Percentiles rank a stretch among this genome's conserved stretches.
phyloP scores from a whole-genome alignment of 2,329 filamentous ascomycete species.

The Aspergillus hiratsukae region DNA sequence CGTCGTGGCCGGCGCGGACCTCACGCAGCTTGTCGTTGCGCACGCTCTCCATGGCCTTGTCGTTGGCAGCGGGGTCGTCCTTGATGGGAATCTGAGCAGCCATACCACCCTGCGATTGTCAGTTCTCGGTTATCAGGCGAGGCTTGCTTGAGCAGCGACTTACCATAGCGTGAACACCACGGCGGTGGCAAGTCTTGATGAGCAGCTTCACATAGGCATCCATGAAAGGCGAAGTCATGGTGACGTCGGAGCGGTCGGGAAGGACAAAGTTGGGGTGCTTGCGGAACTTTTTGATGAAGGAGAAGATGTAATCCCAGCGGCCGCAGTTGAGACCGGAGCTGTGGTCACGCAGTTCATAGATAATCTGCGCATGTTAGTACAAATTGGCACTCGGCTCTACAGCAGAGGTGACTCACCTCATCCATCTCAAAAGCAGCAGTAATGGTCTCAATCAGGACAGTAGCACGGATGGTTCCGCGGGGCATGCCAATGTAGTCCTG shows the following conservation, averaged over 20 bases:
- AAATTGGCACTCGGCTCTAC: neutral
- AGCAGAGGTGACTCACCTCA: conserved; percentile 45
- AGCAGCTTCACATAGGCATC: conserved; percentile 93
- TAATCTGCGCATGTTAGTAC: conserved; percentile 56
- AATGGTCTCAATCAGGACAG: conserved; percentile 96
- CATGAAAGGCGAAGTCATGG: conserved; percentile 99
- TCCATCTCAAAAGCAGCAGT: conserved; percentile 99
- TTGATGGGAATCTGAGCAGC: conserved; percentile 98
- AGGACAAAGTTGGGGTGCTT: conserved; percentile 90
- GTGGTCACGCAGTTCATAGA: conserved; percentile 97
- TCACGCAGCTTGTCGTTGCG: conserved; percentile 95
- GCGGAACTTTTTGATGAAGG: conserved; percentile 98
- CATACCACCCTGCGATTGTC: conserved; percentile 65
- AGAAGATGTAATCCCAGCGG: conserved; percentile 99
- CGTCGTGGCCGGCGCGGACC: conserved; percentile 90
- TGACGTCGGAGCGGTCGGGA: conserved; percentile 83
- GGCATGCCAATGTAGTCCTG: conserved; percentile 90
- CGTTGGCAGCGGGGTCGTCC: conserved; percentile 84
- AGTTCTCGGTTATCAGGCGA: neutral
- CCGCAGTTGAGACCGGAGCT: conserved; percentile 96
- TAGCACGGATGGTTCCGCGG: conserved; percentile 88
- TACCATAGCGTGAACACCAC: conserved; percentile 95
- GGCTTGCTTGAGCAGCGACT: too few species aligned
- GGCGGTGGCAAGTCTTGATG: conserved; percentile 95
- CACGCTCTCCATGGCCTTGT: conserved; percentile 88